phyloP scores from a whole-genome alignment of 2,329 filamentous ascomycete species.

The Zasmidium angulare region DNA sequence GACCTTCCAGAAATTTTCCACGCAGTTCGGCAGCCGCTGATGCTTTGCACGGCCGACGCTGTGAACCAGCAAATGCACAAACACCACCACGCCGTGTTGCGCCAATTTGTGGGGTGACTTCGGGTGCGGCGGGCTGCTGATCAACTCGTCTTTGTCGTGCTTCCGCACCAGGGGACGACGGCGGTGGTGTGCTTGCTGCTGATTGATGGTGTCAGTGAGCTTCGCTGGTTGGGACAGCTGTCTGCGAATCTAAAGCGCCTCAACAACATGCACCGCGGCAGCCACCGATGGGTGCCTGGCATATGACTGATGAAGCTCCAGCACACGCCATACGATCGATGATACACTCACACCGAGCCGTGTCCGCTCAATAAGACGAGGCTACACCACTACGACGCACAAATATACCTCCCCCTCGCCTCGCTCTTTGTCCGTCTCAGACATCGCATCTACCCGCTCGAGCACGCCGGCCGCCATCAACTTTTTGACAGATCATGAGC shows the following conservation, averaged over 20 bases:
- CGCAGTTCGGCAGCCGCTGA: background rate
- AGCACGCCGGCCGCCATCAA: background rate
- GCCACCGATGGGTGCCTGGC: background rate
- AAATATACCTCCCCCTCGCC: background rate
- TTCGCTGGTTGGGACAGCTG: background rate
- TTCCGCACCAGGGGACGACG: background rate
- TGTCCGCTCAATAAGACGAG: no score
- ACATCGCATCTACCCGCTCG: background rate
- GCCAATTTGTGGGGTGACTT: background rate
- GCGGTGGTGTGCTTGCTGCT: background rate
- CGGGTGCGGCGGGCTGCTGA: background rate
- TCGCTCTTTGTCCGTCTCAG: background rate
- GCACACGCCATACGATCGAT: background rate
- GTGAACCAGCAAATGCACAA: background rate
- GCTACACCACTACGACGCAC: background rate
- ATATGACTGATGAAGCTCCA: background rate
- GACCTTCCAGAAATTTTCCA: constrained; percentile 4
- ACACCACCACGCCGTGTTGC: background rate
- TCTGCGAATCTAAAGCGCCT: background rate
- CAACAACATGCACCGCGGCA: background rate
- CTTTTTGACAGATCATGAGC: background rate
- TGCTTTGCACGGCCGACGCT: background rate
- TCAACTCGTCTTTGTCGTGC: background rate
- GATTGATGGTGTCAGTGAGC: background rate
- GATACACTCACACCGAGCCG: background rate